A percentile compares a stretch with the other conserved stretches of the same genome.
phyloP scores from a whole-genome alignment of 2,329 filamentous ascomycete species.

The Aspergillus sp. region DNA sequence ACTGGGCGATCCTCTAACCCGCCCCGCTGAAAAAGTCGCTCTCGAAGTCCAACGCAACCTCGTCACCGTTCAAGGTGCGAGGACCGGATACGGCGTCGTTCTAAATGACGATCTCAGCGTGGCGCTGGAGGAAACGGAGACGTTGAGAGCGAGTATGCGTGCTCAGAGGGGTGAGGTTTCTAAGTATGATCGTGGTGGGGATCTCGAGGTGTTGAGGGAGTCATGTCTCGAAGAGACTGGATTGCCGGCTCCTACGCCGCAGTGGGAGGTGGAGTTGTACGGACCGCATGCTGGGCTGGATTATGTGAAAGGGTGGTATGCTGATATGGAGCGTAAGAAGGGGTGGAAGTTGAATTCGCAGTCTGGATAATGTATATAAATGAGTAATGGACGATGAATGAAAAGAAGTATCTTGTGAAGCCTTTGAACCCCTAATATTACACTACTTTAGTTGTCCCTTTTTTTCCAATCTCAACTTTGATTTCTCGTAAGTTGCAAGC shows the following conservation, averaged over 20 bases:
- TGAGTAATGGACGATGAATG: too few species aligned
- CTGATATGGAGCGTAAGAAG: neutral
- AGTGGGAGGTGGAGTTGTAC: constrained; percentile 41
- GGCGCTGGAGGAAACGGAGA: constrained; percentile 29
- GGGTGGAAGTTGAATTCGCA: neutral
- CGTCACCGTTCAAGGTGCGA: constrained; percentile 39
- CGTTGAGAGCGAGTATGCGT: constrained; percentile 27
- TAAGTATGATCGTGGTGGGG: constrained; percentile 41
- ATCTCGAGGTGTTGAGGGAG: constrained; percentile 31
- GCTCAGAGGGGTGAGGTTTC: constrained; percentile 13
- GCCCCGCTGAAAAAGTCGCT: constrained; percentile 39
- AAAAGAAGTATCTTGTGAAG: too few species aligned
- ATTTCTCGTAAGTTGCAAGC: too few species aligned
- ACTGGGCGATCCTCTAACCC: constrained; percentile 41
- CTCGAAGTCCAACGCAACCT: constrained; percentile 41
- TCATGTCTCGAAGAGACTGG: constrained; percentile 39
- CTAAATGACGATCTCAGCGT: constrained; percentile 35
- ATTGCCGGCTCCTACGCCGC: constrained; percentile 34
- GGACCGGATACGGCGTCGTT: constrained; percentile 41
- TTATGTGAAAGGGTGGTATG: constrained; percentile 43
- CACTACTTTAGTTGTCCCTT: too few species aligned
- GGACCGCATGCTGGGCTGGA: constrained; percentile 39
- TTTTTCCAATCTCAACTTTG: too few species aligned
- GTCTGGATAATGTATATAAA: neutral
- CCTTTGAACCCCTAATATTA: too few species aligned